phyloP scores from a whole-genome alignment of 352 stramenopile species.

The Phytophthora tubulina region DNA sequence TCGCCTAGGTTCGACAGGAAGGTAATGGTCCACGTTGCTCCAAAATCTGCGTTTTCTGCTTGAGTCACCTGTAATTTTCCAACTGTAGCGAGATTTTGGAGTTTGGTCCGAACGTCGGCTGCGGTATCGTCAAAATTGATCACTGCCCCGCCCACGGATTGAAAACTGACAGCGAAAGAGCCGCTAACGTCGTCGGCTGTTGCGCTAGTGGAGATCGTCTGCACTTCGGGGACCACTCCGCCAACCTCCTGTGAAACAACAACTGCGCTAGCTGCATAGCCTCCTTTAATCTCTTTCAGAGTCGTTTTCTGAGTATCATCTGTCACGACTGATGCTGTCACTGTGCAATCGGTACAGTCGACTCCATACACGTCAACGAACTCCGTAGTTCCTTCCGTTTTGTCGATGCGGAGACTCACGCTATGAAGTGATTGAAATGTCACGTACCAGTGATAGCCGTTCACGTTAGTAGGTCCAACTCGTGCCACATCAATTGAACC shows the following conservation, averaged over 20 bases:
- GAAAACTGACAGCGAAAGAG: constrained; percentile 77
- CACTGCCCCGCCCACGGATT: constrained; percentile 55
- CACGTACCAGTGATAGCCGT: constrained; percentile 75
- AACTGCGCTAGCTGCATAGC: constrained; percentile 55
- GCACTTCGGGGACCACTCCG: constrained; percentile 71
- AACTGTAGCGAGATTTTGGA: constrained; percentile 72
- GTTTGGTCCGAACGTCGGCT: constrained; percentile 74
- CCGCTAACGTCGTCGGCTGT: constrained; percentile 56
- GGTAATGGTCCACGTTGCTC: constrained; percentile 71
- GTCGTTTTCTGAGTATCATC: constrained; percentile 48
- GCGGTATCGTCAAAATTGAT: constrained; percentile 82
- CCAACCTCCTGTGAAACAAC: constrained; percentile 62
- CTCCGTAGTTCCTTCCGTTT: constrained; percentile 43
- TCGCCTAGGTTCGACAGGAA: constrained; percentile 81
- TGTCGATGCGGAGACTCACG: constrained; percentile 62
- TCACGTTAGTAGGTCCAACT: constrained; percentile 57
- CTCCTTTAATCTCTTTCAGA: constrained; percentile 50
- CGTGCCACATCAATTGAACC: constrained; percentile 69
- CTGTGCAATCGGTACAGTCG: constrained; percentile 53
- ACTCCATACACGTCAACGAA: constrained; percentile 57
- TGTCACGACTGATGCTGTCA: constrained; percentile 46
- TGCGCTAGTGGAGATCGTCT: constrained; percentile 59
- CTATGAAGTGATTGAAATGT: constrained; percentile 75
- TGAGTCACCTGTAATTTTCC: constrained; percentile 73
- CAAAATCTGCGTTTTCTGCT: constrained; percentile 50